A percentile compares a stretch with the other conserved stretches of the same genome.
phyloP scores from a whole-genome alignment of 140 eudicot genomes.

The Stevia rebaudiana region DNA sequence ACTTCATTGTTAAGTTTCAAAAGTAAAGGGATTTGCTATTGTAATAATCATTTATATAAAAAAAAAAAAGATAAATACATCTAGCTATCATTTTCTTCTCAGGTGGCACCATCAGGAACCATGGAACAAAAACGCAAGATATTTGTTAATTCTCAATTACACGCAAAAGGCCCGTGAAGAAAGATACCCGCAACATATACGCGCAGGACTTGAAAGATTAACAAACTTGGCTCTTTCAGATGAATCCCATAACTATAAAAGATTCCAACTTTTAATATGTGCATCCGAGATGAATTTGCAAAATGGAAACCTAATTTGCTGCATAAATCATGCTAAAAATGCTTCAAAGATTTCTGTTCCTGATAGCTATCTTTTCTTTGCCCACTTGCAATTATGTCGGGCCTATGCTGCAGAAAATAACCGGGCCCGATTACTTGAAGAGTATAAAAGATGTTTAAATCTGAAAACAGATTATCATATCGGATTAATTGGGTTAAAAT shows the following conservation, averaged over 20 bases:
- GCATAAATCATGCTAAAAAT: conserved; percentile 47
- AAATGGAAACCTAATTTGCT: conserved; percentile 39
- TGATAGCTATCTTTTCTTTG: conserved; percentile 48
- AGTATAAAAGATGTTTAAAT: conserved; percentile 58
- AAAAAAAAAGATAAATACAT: background rate
- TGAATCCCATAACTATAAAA: conserved; percentile 42
- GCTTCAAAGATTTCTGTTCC: conserved; percentile 53
- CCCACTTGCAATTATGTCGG: conserved; percentile 73
- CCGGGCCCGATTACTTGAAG: conserved; percentile 32
- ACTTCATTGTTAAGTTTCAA: background rate
- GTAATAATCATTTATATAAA: background rate
- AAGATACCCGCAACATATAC: conserved; percentile 57
- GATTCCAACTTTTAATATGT: conserved; percentile 68
- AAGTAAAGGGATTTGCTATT: background rate
- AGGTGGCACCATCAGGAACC: conserved; percentile 88
- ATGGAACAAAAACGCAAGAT: conserved; percentile 68
- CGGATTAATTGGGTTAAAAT: conserved; percentile 69
- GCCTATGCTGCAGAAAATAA: conserved; percentile 57
- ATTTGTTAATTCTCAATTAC: conserved; percentile 59
- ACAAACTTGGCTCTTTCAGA: conserved; percentile 46
- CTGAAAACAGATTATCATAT: conserved; percentile 57
- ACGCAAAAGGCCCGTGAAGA: conserved; percentile 76
- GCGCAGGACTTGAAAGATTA: conserved; percentile 48
- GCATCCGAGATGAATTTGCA: conserved; percentile 75
- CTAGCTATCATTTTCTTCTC: conserved; percentile 9